These are phyloP conservation scores for Amyloporia xantha DNA, from an alignment of 768 basidiomycete species.

Conservation along the genomic window DNA sequence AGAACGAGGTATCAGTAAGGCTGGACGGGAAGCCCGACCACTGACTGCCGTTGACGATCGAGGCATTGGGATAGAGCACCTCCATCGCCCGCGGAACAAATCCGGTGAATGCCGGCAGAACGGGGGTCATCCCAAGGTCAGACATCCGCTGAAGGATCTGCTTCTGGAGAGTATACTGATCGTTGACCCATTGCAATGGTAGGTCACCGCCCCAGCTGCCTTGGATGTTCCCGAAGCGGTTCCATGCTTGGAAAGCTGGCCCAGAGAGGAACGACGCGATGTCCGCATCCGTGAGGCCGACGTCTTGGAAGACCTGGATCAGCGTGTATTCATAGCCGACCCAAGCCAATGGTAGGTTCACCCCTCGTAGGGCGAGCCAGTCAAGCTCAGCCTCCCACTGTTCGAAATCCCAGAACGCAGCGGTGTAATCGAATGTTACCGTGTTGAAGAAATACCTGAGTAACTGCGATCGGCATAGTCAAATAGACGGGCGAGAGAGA, in stretches of 20 bases:
- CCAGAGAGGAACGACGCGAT: slow-evolving; percentile 31
- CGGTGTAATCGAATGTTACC: slow-evolving; percentile 36
- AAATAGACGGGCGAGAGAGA: neutral
- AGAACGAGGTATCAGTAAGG: slow-evolving; percentile 33
- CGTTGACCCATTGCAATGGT: slow-evolving; percentile 31
- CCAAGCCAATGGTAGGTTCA: slow-evolving; percentile 38
- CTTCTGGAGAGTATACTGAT: slow-evolving; percentile 33
- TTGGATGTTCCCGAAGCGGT: slow-evolving; percentile 38
- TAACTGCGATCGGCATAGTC: neutral
- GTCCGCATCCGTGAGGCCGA: slow-evolving; percentile 29
- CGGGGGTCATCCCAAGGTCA: slow-evolving; percentile 38
- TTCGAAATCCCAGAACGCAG: slow-evolving; percentile 33
- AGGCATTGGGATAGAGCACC: slow-evolving; percentile 27
- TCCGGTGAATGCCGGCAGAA: slow-evolving; percentile 36
- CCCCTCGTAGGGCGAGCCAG: slow-evolving; percentile 35
- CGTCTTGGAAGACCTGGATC: slow-evolving; percentile 30
- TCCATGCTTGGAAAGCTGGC: slow-evolving; percentile 36
- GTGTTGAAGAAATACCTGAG: slow-evolving; percentile 33
- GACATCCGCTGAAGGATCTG: slow-evolving; percentile 31
- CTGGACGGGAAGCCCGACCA: slow-evolving; percentile 29
- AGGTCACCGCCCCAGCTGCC: slow-evolving; percentile 32
- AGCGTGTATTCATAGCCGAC: slow-evolving; percentile 34
- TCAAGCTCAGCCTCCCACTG: slow-evolving; percentile 35
- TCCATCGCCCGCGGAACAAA: slow-evolving; percentile 32
- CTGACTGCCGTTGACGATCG: slow-evolving; percentile 28